A percentile compares a stretch with the other conserved stretches of the same genome.
Conservation (phyloP, 169 alveolate genomes). For the Eimeria tenella region DNA sequence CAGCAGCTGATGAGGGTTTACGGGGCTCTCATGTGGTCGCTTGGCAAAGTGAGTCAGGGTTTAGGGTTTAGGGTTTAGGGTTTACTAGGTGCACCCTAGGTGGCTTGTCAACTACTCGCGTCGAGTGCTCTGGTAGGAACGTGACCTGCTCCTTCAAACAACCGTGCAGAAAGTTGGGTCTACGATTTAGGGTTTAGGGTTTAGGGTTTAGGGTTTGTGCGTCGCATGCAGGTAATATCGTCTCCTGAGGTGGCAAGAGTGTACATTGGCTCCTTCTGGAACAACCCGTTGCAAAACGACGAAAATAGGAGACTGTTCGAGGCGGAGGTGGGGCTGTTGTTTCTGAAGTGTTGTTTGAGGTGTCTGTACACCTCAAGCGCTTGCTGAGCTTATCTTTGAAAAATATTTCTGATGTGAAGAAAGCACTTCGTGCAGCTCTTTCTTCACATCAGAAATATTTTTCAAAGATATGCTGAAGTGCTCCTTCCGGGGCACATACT, state of each 20-base stretch:
- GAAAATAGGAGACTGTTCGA: constrained; percentile 86
- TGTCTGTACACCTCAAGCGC: too few species aligned
- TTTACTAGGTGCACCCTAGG: background rate
- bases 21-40: constrained; percentile 89
- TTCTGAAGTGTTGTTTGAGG: too few species aligned
- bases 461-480: too few species aligned
- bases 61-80: constrained; percentile 52
- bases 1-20: constrained; percentile 91
- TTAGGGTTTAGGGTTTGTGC: background rate
- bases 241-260: constrained; percentile 87
- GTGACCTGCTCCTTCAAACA: background rate
- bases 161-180: background rate
- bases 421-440: too few species aligned
- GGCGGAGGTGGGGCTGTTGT: constrained; percentile 80
- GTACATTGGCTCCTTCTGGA: constrained; percentile 88
- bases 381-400: background rate
- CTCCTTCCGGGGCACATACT: too few species aligned
- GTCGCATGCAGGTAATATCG: constrained; percentile 72
- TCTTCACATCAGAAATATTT: background rate
- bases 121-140: too few species aligned
- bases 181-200: constrained; percentile 27
- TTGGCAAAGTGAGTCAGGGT: constrained; percentile 82
- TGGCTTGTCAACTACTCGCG: background rate
- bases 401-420: background rate
- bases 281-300: constrained; percentile 85